Evolutionary conservation across 2,329 filamentous ascomycete species (phyloP), one percentile per base, ranked within the genome.

Genomic region (Calonectria naviculata): DNA sequence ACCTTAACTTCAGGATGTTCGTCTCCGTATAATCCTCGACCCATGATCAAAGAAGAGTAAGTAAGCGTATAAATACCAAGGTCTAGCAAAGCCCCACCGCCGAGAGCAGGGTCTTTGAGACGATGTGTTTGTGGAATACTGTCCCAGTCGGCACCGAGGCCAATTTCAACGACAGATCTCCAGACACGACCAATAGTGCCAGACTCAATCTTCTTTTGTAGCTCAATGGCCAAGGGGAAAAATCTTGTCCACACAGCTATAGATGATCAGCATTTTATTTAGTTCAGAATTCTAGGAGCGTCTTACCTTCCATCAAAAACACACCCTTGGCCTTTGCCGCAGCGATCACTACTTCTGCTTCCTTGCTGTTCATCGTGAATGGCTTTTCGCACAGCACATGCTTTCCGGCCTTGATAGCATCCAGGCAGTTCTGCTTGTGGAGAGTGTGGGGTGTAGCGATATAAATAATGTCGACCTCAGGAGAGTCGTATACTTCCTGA

Each of bases 361-460:
- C 82, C 4, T 68, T 74, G 3, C 81, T 80, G 29, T 81, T 86
- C 63, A 86, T 67, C 3, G 84, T 80, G 65, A 87, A 86, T 0
- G 85, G 77, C 74, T 87, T 87, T 72, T 87, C 85, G 66, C 85
- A 87, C 0, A 87, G 78, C 0, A 87, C 79, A 49, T 86, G 80
- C 73, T 87, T 87, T 0, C 85, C 84, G 1, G 80, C 80, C 1
- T 73, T 77, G 49, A 87, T 86, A 13, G 85, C 85, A 54, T 84
- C 83, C 2, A 87, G 80, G 41, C 82, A 84, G 65, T 85, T 84
- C 44, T 82, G 80, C 64, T 82, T 83, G 76, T 87, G 85, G 64
- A 86, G 82, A 28, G 81, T 80, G 70, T 86, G 84, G 0, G 85
- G 85, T 4, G 83, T 86, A 47, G 84, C 85, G 34, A 87, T 83